Evolutionary conservation across 192 early-diverging fungal genomes (phyloP).

Genomic region (Umbelopsis sp.): DNA sequence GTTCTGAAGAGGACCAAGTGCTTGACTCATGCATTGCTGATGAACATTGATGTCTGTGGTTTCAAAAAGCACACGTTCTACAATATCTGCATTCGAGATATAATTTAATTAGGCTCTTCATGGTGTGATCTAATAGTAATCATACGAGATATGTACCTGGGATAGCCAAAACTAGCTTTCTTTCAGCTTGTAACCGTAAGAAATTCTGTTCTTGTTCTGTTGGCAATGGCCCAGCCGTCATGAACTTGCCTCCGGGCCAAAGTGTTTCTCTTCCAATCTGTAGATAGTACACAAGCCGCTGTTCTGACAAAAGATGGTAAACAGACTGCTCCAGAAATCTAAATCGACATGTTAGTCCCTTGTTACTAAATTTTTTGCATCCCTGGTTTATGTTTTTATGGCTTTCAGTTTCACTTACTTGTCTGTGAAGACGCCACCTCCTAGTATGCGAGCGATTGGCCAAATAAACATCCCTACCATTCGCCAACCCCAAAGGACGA

Average conservation of each 20-base stretch:
- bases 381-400: background rate
- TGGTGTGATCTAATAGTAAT: background rate
- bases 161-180: conserved; percentile 38
- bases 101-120: background rate
- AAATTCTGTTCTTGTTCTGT: conserved; percentile 40
- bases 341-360: background rate
- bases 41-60: conserved; percentile 35
- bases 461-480: conserved; percentile 48
- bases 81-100: conserved; percentile 11
- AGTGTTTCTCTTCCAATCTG: conserved; percentile 47
- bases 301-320: conserved; percentile 49
- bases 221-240: conserved; percentile 36
- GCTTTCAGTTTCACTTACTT: conserved; percentile 37
- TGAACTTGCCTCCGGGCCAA: conserved; percentile 50
- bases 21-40: conserved; percentile 38
- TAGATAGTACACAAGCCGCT: conserved; percentile 46
- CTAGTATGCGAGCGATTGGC: conserved; percentile 47
- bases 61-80: conserved; percentile 26
- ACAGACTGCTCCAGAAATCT: conserved; percentile 53
- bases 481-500: conserved; percentile 49
- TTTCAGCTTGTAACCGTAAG: conserved; percentile 47
- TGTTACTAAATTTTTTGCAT: background rate
- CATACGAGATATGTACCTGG: conserved; percentile 37
- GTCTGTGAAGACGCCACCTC: conserved; percentile 45
- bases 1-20: conserved; percentile 47